These are phyloP conservation scores for Apium graveolens DNA, from an alignment of 129 eudicot species.

Conservation along the genomic window DNA sequence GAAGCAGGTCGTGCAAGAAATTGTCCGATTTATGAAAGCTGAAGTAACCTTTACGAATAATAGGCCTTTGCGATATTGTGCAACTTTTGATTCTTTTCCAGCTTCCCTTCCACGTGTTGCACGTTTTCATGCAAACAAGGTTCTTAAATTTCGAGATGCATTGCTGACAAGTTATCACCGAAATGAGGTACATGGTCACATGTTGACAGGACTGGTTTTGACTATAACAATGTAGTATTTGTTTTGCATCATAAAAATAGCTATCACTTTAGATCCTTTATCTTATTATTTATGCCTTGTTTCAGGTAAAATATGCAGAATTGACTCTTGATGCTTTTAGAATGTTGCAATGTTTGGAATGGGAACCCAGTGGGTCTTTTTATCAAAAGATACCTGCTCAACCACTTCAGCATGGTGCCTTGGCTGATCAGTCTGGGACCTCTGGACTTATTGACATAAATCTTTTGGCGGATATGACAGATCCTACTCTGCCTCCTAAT, in stretches of 20 bases:
- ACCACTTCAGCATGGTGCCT: constrained; percentile 46
- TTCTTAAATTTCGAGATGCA: constrained; percentile 83
- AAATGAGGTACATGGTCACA: constrained; percentile 64
- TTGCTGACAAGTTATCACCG: constrained; percentile 81
- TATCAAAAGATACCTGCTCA: constrained; percentile 64
- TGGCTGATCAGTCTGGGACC: constrained; percentile 61
- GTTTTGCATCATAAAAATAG: constrained; percentile 1
- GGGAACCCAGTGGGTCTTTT: constrained; percentile 96
- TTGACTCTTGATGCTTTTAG: constrained; percentile 81
- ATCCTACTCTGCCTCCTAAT: constrained; percentile 90
- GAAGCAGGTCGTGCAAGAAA: constrained; percentile 89
- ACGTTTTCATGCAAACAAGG: constrained; percentile 89
- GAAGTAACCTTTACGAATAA: constrained; percentile 36
- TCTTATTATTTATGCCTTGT: constrained; percentile 5
- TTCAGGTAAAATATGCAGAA: constrained; percentile 93
- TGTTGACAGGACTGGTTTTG: constrained; percentile 8
- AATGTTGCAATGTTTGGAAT: constrained; percentile 97
- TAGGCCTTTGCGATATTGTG: constrained; percentile 76
- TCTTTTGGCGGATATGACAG: constrained; percentile 86
- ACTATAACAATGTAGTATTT: not conserved
- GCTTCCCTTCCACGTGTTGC: constrained; percentile 76
- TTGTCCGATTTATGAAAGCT: constrained; percentile 63
- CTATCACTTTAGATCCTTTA: not conserved
- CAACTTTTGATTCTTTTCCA: constrained; percentile 63
- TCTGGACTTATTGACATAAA: constrained; percentile 91